These are phyloP conservation scores for Taphrina populina DNA, from an alignment of 1,139 yeast genomes.

Conservation along the genomic window DNA sequence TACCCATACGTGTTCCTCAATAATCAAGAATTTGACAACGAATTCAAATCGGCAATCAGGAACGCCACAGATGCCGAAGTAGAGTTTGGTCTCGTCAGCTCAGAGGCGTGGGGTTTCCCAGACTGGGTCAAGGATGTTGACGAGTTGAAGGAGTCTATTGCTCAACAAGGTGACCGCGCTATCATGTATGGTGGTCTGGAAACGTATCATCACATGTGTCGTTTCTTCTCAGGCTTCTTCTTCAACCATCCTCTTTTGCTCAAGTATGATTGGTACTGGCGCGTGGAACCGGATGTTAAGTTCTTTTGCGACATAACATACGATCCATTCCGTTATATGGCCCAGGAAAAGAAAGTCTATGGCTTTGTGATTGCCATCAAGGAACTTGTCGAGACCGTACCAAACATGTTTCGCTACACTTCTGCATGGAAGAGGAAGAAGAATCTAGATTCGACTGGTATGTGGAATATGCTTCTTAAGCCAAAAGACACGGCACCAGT, in stretches of 20 bases:
- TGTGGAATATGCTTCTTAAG: constrained; percentile 48
- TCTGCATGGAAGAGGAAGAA: constrained; percentile 56
- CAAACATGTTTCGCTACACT: constrained; percentile 73
- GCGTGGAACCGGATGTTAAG: constrained; percentile 87
- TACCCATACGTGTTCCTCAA: constrained; percentile 89
- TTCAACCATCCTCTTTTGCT: constrained; percentile 66
- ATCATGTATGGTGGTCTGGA: constrained; percentile 77
- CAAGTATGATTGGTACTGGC: constrained; percentile 84
- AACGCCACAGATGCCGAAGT: constrained; percentile 58
- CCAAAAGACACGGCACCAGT: constrained; percentile 40
- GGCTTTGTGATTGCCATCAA: constrained; percentile 77
- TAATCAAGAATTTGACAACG: constrained; percentile 66
- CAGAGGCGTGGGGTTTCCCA: constrained; percentile 60
- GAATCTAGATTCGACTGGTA: constrained; percentile 53
- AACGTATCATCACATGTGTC: constrained; percentile 68
- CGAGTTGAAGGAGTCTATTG: constrained; percentile 55
- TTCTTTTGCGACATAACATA: constrained; percentile 86
- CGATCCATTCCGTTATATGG: constrained; percentile 86
- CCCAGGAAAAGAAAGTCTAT: constrained; percentile 62
- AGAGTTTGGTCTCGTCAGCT: constrained; percentile 60
- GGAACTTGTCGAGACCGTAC: constrained; percentile 76
- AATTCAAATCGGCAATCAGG: constrained; percentile 56
- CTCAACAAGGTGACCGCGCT: constrained; percentile 73
- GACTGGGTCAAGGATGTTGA: constrained; percentile 44
- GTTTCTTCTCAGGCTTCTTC: constrained; percentile 76